phyloP scores from a whole-genome alignment of 495 filamentous ascomycete genomes.

The Aspergillus diversus region DNA sequence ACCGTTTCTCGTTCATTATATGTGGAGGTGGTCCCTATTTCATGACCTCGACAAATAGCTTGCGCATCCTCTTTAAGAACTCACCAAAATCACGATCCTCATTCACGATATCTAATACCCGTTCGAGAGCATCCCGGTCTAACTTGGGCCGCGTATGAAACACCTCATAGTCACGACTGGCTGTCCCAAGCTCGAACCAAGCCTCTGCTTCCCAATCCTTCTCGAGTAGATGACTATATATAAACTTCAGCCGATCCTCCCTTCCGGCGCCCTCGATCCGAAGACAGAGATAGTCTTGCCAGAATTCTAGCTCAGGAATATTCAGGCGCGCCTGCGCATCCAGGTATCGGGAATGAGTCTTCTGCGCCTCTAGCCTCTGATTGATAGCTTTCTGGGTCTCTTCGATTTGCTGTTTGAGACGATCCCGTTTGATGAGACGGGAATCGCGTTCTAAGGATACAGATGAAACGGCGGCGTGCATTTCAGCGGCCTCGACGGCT shows the following conservation, averaged over 20 bases:
- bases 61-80: conserved; percentile 91
- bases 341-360: conserved; percentile 63
- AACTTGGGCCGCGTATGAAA: conserved; percentile 77
- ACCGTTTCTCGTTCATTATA: conserved; percentile 17
- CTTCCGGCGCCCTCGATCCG: conserved; percentile 86
- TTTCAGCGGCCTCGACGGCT: conserved; percentile 82
- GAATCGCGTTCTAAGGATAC: conserved; percentile 77
- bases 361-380: conserved; percentile 63
- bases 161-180: conserved; percentile 81
- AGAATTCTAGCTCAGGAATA: conserved; percentile 90
- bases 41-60: conserved; percentile 69
- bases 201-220: conserved; percentile 86
- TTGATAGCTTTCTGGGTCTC: conserved; percentile 72
- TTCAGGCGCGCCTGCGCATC: conserved; percentile 84
- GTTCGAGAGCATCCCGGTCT: conserved; percentile 71
- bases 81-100: conserved; percentile 79
- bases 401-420: conserved; percentile 75
- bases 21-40: conserved; percentile 37
- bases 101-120: conserved; percentile 72
- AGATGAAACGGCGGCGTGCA: conserved; percentile 76
- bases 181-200: conserved; percentile 88
- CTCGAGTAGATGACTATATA: conserved; percentile 82
- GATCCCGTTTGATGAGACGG: conserved; percentile 71
- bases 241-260: conserved; percentile 86
- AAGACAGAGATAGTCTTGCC: conserved; percentile 87